phyloP scores from a whole-genome alignment of 495 filamentous ascomycete genomes.

The Aspergillus indologenus region DNA sequence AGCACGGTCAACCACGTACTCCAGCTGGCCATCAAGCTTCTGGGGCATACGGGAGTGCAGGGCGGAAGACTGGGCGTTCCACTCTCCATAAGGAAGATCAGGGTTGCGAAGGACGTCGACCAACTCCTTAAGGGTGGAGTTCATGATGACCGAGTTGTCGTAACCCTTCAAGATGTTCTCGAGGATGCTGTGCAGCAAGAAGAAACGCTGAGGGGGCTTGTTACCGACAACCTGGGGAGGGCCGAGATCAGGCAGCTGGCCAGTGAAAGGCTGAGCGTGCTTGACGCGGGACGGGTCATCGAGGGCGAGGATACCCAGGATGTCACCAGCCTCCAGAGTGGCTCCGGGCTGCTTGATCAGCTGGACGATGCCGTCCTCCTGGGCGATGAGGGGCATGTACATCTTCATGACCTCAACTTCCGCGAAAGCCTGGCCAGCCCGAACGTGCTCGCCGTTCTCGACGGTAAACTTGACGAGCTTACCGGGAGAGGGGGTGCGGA shows the following conservation, averaged over 20 bases:
- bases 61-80: constrained; percentile 90
- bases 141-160: constrained; percentile 98
- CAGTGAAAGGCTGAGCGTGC: constrained; percentile 94
- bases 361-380: constrained; percentile 95
- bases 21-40: constrained; percentile 78
- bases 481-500: constrained; percentile 90
- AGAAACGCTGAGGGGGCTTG: constrained; percentile 89
- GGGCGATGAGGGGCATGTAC: constrained; percentile 98
- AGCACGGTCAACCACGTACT: constrained; percentile 80
- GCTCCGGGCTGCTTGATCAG: constrained; percentile 98
- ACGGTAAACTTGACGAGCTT: constrained; percentile 99
- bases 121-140: constrained; percentile 79
- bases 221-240: constrained; percentile 79
- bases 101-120: constrained; percentile 84
- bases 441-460: constrained; percentile 93
- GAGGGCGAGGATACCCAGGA: constrained; percentile 93
- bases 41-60: constrained; percentile 94
- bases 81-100: constrained; percentile 94
- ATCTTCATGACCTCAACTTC: constrained; percentile 99
- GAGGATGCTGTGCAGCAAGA: constrained; percentile 71
- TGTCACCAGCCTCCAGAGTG: constrained; percentile 96
- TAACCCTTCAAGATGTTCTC: constrained; percentile 88
- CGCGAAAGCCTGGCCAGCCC: constrained; percentile 88
- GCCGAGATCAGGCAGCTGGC: constrained; percentile 84
- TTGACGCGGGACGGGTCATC: constrained; percentile 97